Conservation (phyloP, 2,329 filamentous ascomycete species). For the Parasarocladium wereldwijsianum region DNA sequence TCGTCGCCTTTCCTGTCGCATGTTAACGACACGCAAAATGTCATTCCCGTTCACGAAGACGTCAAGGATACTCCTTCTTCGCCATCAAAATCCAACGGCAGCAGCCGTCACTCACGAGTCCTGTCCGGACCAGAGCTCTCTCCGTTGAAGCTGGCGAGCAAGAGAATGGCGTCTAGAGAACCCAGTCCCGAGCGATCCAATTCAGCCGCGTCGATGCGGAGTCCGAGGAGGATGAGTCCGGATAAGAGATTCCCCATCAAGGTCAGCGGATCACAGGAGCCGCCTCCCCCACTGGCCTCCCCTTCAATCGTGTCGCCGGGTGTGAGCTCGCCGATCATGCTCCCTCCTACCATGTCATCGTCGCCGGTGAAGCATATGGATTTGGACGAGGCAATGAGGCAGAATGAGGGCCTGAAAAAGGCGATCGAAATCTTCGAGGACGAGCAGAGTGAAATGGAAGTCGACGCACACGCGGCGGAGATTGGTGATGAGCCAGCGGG, state of each 20-base stretch:
- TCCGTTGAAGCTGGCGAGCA: conserved; percentile 35
- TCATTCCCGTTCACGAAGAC: conserved; percentile 28
- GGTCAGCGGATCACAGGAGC: conserved; percentile 20
- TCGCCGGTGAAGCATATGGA: conserved; percentile 15
- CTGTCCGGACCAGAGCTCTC: conserved; percentile 42
- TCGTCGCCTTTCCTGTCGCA: conserved; percentile 15
- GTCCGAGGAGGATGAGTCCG: conserved; percentile 25
- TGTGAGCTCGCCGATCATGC: no score
- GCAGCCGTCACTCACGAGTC: conserved; percentile 37
- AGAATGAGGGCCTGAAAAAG: conserved; percentile 40
- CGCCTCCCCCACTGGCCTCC: not conserved
- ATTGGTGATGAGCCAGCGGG: conserved; percentile 25
- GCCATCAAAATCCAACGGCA: conserved; percentile 26
- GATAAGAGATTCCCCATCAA: conserved; percentile 49
- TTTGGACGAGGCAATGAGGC: conserved; percentile 36
- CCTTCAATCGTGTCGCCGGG: no score
- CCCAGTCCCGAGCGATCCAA: conserved; percentile 1
- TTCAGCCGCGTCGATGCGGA: conserved; percentile 2
- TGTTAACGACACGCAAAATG: conserved; percentile 15
- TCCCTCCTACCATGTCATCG: no score
- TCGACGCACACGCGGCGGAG: conserved; percentile 13
- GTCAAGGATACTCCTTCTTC: no score
- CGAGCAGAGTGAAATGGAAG: conserved; percentile 18
- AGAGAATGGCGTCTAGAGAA: conserved; percentile 9
- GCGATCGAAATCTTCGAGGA: conserved; percentile 52